phyloP scores from a whole-genome alignment of 2,329 filamentous ascomycete genomes.

The Sphaerulina vaccinii region DNA sequence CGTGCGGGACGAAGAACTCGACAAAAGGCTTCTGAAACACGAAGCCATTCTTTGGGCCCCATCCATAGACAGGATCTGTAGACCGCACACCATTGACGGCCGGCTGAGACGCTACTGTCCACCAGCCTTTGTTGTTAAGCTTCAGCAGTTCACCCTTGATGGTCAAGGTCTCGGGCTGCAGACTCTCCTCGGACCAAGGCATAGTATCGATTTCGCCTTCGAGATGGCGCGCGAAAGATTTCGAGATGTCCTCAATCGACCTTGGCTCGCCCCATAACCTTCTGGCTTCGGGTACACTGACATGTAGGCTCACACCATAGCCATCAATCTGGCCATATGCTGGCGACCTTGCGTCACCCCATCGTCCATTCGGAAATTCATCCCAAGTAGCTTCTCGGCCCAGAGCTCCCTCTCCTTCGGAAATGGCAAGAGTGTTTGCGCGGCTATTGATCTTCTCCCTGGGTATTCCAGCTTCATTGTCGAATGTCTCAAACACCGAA shows the following conservation, averaged over 20 bases:
- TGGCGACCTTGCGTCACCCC: constrained; percentile 88
- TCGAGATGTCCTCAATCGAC: constrained; percentile 68
- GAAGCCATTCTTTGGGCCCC: constrained; percentile 89
- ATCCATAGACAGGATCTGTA: constrained; percentile 77
- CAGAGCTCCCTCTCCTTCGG: constrained; percentile 84
- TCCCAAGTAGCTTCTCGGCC: constrained; percentile 98
- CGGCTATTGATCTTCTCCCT: constrained; percentile 67
- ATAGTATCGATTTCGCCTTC: constrained; percentile 75
- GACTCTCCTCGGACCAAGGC: constrained; percentile 89
- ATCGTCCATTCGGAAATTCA: constrained; percentile 93
- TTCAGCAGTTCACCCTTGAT: constrained; percentile 74
- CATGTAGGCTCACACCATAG: constrained; percentile 94
- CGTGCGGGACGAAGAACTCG: constrained; percentile 81
- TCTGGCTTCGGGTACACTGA: constrained; percentile 79
- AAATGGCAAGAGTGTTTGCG: constrained; percentile 85
- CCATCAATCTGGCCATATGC: constrained; percentile 96
- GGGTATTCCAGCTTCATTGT: constrained; percentile 74
- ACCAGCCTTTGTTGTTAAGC: constrained; percentile 84
- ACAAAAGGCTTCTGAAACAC: constrained; percentile 99
- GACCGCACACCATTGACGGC: constrained; percentile 84
- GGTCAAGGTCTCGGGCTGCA: constrained; percentile 77
- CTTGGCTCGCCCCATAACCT: constrained; percentile 81
- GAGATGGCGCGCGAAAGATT: constrained; percentile 78
- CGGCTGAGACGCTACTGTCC: constrained; percentile 94
- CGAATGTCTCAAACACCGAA: constrained; percentile 63